Conservation (phyloP, 1,139 yeast species). For the Diutina pseudorugosa region DNA sequence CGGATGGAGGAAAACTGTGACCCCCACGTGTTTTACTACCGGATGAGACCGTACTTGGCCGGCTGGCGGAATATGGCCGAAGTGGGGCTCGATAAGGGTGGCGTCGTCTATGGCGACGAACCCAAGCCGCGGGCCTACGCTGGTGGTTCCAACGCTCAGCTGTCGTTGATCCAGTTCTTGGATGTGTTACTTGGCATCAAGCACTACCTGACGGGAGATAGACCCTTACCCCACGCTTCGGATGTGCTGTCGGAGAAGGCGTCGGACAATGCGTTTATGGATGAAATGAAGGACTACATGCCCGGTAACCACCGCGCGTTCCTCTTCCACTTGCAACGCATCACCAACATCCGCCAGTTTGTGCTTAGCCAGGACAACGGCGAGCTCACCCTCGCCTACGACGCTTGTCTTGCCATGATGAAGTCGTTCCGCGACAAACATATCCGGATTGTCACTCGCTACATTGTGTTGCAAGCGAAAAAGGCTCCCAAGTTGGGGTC, state of each 20-base stretch:
- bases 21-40: conserved; percentile 79
- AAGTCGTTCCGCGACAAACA: conserved; percentile 86
- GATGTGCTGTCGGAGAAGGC: conserved; percentile 8
- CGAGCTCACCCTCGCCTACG: conserved; percentile 62
- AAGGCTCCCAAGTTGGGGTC: conserved; percentile 41
- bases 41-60: conserved; percentile 81
- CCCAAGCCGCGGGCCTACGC: conserved; percentile 45
- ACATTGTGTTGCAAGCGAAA: conserved; percentile 68
- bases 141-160: conserved; percentile 93
- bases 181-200: conserved; percentile 67
- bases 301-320: conserved; percentile 76
- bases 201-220: conserved; percentile 68
- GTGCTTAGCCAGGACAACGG: conserved; percentile 36
- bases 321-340: conserved; percentile 43
- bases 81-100: conserved; percentile 62
- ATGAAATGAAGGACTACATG: conserved; percentile 82
- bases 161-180: conserved; percentile 76
- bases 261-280: conserved; percentile 49
- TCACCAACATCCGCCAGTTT: conserved; percentile 50
- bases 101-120: conserved; percentile 69
- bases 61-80: conserved; percentile 93
- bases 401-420: conserved; percentile 84
- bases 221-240: conserved; percentile 16
- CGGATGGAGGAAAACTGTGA: conserved; percentile 92
- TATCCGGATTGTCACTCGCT: conserved; percentile 83